phyloP scores from a whole-genome alignment of 1,139 yeast species.

The Diutina siamensis region DNA sequence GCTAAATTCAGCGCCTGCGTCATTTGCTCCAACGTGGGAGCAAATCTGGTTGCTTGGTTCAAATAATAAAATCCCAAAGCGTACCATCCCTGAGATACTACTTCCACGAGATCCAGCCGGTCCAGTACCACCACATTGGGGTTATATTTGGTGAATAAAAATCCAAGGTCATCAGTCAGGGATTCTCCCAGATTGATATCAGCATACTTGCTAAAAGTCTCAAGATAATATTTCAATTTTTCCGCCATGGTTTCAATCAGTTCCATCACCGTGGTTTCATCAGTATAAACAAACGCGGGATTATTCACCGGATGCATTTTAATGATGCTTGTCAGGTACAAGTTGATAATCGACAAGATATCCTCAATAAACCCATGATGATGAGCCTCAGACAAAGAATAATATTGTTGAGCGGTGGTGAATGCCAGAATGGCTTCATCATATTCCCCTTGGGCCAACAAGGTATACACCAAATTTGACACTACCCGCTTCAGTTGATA shows the following conservation, averaged over 20 bases:
- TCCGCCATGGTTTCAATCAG: not conserved
- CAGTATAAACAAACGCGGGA: not conserved
- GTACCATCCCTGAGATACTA: conserved; percentile 29
- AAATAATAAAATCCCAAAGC: conserved; percentile 25
- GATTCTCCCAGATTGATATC: conserved; percentile 15
- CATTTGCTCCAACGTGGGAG: conserved; percentile 16
- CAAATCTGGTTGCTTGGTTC: conserved; percentile 20
- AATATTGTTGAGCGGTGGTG: conserved; percentile 24
- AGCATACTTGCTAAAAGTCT: conserved; percentile 11
- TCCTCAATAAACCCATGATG: conserved; percentile 23
- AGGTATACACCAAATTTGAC: conserved; percentile 21
- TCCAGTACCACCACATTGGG: conserved; percentile 22
- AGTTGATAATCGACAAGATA: conserved; percentile 25
- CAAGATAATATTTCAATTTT: conserved; percentile 17
- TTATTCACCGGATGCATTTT: conserved; percentile 23
- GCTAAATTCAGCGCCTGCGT: conserved; percentile 12
- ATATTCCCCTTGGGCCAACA: conserved; percentile 25
- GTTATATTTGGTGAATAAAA: conserved; percentile 28
- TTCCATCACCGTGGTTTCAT: not conserved
- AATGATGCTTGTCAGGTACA: conserved; percentile 23
- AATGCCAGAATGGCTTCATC: conserved; percentile 37
- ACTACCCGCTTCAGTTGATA: conserved; percentile 29
- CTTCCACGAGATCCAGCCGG: conserved; percentile 16
- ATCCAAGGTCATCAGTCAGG: conserved; percentile 22
- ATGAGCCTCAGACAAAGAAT: conserved; percentile 25